phyloP scores from a whole-genome alignment of 192 early-diverging fungal genomes.

The Umbelopsis sp. region DNA sequence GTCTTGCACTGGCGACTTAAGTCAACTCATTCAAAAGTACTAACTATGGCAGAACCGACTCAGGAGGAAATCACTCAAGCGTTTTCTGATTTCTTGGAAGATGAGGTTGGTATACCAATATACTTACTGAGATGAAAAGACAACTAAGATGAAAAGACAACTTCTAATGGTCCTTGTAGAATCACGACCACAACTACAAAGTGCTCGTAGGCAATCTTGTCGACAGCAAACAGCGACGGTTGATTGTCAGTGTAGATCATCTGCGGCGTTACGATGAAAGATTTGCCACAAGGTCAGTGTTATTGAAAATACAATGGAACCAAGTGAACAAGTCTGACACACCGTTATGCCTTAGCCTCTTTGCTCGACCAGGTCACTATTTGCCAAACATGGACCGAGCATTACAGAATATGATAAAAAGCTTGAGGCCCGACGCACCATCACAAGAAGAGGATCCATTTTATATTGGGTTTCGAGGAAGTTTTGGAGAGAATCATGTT shows the following conservation, averaged over 20 bases:
- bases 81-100: slow-evolving; percentile 25
- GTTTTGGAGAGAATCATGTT: slow-evolving; percentile 88
- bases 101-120: slow-evolving; percentile 20
- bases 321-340: slow-evolving; percentile 3
- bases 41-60: slow-evolving; percentile 23
- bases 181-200: slow-evolving; percentile 25
- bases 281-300: slow-evolving; percentile 70
- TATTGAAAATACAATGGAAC: not conserved
- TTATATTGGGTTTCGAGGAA: slow-evolving; percentile 86
- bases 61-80: slow-evolving; percentile 16
- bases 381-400: slow-evolving; percentile 85
- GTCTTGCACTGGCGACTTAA: not conserved
- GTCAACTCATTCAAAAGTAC: not conserved
- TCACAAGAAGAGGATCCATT: slow-evolving; percentile 52
- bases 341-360: slow-evolving; percentile 10
- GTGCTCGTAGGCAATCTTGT: slow-evolving; percentile 21
- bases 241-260: slow-evolving; percentile 91
- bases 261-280: slow-evolving; percentile 75
- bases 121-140: not conserved
- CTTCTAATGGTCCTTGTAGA: not conserved
- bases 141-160: not conserved
- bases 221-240: slow-evolving; percentile 49
- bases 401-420: slow-evolving; percentile 59
- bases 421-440: slow-evolving; percentile 39
- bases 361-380: slow-evolving; percentile 65